Conservation (phyloP, 805 yeast genomes). For the Nakazawaea sp. region DNA sequence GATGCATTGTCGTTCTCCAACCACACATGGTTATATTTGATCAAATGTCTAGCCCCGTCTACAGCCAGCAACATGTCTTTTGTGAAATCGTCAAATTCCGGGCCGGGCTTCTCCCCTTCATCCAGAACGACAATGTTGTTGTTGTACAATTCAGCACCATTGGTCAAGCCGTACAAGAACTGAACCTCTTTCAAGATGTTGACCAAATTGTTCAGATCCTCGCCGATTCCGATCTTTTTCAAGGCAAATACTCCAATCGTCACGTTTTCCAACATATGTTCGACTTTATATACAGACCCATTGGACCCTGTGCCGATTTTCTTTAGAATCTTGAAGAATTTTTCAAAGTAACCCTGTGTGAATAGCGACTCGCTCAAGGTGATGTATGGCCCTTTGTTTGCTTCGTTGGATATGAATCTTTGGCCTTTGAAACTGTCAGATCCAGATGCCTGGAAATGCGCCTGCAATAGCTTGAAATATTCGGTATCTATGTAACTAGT, state of each 20-base stretch:
- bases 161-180: constrained; percentile 44
- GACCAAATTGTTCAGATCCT: constrained; percentile 59
- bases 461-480: constrained; percentile 9
- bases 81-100: not conserved
- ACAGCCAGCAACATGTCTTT: constrained; percentile 5
- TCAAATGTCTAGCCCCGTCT: constrained; percentile 44
- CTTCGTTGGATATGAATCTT: constrained; percentile 1
- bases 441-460: not conserved
- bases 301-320: constrained; percentile 77
- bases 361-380: constrained; percentile 32
- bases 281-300: constrained; percentile 80
- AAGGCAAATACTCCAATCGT: constrained; percentile 77
- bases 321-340: constrained; percentile 57
- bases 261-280: constrained; percentile 66
- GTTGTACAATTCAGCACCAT: constrained; percentile 4
- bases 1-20: constrained; percentile 55
- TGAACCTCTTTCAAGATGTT: constrained; percentile 74
- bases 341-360: constrained; percentile 74
- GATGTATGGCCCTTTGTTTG: not conserved
- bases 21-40: constrained; percentile 90
- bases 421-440: not conserved
- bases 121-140: constrained; percentile 5
- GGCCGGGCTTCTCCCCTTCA: not conserved
- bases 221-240: constrained; percentile 80
- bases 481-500: constrained; percentile 8